These are phyloP conservation scores for Rhynchosporium secalis DNA, from an alignment of 2,329 filamentous ascomycete species.

Conservation along the genomic window DNA sequence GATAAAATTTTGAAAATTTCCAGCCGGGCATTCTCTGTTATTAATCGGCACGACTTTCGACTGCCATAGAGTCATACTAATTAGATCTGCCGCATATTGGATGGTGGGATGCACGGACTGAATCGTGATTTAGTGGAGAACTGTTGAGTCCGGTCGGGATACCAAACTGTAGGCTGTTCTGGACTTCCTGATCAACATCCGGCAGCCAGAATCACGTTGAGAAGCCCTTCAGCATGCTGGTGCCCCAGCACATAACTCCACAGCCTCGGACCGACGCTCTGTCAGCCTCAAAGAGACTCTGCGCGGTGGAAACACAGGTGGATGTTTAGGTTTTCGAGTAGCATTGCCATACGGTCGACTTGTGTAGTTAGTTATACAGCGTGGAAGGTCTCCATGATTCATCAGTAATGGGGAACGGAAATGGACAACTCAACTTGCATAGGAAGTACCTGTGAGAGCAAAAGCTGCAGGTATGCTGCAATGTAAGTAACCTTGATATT, in stretches of 20 bases:
- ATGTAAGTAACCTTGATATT: neutral
- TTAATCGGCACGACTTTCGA: constrained; percentile 8
- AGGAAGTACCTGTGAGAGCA: neutral
- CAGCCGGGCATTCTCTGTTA: neutral
- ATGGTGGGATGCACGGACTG: constrained; percentile 1
- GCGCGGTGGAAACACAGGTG: constrained; percentile 8
- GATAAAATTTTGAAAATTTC: neutral
- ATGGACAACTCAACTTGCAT: neutral
- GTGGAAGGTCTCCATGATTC: neutral
- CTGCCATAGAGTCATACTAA: neutral
- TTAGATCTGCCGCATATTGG: constrained; percentile 4
- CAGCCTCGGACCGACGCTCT: constrained; percentile 9
- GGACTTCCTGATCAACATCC: constrained; percentile 15
- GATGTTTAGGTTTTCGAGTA: constrained; percentile 10
- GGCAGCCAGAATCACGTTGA: neutral
- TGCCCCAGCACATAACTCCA: neutral
- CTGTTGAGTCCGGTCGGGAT: constrained; percentile 1
- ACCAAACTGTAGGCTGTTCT: constrained; percentile 9
- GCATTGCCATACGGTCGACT: neutral
- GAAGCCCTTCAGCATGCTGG: neutral
- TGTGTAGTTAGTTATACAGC: neutral
- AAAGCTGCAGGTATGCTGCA: neutral
- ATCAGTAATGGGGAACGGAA: neutral
- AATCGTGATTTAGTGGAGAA: constrained; percentile 12
- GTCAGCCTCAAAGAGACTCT: constrained; percentile 7